These are phyloP conservation scores for Dunaliella primolecta DNA, from an alignment of 139 green algal genomes.

Conservation along the genomic window DNA sequence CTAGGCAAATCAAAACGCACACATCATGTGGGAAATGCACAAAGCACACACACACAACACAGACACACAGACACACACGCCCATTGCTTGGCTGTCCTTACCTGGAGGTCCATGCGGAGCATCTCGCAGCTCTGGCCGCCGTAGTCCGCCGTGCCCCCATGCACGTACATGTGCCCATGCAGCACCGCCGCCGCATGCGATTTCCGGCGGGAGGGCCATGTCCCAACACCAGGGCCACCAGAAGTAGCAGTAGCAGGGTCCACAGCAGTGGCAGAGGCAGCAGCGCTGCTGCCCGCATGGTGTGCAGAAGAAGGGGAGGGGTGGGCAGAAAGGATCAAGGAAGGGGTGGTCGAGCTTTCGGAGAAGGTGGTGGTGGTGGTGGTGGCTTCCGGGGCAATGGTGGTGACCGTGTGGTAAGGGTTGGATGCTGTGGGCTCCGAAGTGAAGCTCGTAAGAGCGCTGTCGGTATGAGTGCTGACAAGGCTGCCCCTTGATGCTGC, in stretches of 20 bases:
- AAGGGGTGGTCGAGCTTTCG: neutral
- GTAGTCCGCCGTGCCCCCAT: constrained; percentile 46
- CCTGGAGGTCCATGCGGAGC: constrained; percentile 25
- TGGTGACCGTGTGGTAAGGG: neutral
- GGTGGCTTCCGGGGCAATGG: neutral
- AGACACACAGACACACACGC: neutral
- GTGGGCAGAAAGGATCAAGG: neutral
- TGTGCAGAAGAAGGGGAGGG: too few relatives aligned
- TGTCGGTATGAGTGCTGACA: too few relatives aligned
- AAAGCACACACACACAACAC: neutral
- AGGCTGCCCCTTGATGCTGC: too few relatives aligned
- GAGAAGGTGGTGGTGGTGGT: neutral
- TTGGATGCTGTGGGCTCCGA: too few relatives aligned
- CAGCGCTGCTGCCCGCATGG: too few relatives aligned
- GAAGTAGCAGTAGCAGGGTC: too few relatives aligned
- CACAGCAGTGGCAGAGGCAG: too few relatives aligned
- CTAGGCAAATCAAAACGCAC: too few relatives aligned
- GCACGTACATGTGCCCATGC: constrained; percentile 33
- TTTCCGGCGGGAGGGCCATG: constrained; percentile 30
- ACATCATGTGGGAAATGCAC: too few relatives aligned
- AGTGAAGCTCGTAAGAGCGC: too few relatives aligned
- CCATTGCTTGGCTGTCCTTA: neutral
- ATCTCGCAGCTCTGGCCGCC: constrained; percentile 26
- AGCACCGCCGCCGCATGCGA: constrained; percentile 32
- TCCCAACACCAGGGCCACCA: too few relatives aligned